Conservation (phyloP, 1,284 basidiomycete species). For the Rhodotorula sp. region DNA sequence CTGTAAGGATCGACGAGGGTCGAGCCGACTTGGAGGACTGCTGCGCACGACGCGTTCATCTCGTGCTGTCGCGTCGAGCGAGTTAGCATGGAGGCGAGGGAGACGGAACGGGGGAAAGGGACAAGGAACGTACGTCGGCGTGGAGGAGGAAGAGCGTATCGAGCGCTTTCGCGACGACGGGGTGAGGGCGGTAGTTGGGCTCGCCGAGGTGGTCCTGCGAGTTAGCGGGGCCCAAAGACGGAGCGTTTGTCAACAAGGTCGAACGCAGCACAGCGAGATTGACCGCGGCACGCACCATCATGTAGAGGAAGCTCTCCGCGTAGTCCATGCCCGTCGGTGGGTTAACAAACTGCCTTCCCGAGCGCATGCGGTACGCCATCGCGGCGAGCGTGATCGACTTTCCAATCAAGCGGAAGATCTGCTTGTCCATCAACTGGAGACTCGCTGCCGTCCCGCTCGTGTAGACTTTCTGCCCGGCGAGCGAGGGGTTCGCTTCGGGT, state of each 20-base stretch:
- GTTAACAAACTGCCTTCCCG: constrained; percentile 76
- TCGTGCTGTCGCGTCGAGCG: constrained; percentile 57
- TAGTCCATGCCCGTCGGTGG: constrained; percentile 78
- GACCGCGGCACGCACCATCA: constrained; percentile 46
- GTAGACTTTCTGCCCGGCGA: constrained; percentile 71
- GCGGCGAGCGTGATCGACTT: constrained; percentile 83
- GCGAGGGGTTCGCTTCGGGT: constrained; percentile 47
- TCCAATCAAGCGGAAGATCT: constrained; percentile 79
- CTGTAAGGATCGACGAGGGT: constrained; percentile 73
- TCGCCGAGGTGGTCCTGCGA: constrained; percentile 31
- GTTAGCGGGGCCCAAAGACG: background rate
- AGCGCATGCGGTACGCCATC: constrained; percentile 28
- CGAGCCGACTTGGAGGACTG: constrained; percentile 78
- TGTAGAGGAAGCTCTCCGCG: constrained; percentile 77
- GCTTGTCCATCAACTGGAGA: constrained; percentile 82
- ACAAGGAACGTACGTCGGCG: constrained; percentile 56
- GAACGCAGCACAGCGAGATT: background rate
- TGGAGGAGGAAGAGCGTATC: constrained; percentile 81
- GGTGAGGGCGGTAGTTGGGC: constrained; percentile 66
- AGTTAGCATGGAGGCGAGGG: too few relatives aligned
- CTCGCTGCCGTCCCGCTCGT: constrained; percentile 51
- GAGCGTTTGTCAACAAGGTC: background rate
- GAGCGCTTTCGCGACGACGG: constrained; percentile 75
- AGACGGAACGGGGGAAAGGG: background rate
- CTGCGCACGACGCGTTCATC: constrained; percentile 76